phyloP scores from a whole-genome alignment of 352 stramenopile species.

The Phytophthora aleatoria region DNA sequence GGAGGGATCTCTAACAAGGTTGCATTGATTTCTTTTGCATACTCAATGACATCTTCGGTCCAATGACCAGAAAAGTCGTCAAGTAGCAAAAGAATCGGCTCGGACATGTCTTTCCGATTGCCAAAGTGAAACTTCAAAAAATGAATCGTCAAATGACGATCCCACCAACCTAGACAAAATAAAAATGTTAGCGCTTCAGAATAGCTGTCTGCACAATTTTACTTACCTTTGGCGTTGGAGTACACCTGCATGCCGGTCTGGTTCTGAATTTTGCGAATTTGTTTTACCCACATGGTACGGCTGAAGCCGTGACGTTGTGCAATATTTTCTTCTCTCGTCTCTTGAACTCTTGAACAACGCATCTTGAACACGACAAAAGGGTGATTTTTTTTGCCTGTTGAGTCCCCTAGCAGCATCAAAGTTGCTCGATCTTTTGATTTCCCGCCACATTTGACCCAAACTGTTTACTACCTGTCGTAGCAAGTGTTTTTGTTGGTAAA shows the following conservation, averaged over 20 bases:
- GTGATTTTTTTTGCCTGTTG: background rate
- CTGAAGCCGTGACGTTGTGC: background rate
- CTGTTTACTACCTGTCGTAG: conserved; percentile 2
- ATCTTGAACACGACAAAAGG: conserved; percentile 12
- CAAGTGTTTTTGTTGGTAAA: conserved; percentile 1
- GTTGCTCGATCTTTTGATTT: conserved; percentile 11
- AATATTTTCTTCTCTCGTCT: background rate
- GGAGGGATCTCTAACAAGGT: too few species aligned
- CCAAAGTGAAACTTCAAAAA: conserved; percentile 1
- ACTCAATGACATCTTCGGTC: conserved; percentile 1
- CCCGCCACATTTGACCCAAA: conserved; percentile 10
- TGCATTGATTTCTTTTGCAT: background rate
- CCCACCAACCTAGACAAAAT: background rate
- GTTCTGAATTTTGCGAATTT: background rate
- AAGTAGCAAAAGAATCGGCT: conserved; percentile 3
- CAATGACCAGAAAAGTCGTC: conserved; percentile 4
- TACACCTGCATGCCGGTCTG: background rate
- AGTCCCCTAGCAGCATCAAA: conserved; percentile 7
- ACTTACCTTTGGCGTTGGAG: conserved; percentile 6
- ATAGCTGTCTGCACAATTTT: background rate
- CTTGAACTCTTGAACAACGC: background rate
- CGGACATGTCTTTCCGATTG: background rate
- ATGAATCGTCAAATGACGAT: background rate
- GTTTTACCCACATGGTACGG: background rate
- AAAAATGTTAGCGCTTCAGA: background rate